Conservation (phyloP, 192 early-diverging fungal genomes). For the Rhizophagus clarus region DNA sequence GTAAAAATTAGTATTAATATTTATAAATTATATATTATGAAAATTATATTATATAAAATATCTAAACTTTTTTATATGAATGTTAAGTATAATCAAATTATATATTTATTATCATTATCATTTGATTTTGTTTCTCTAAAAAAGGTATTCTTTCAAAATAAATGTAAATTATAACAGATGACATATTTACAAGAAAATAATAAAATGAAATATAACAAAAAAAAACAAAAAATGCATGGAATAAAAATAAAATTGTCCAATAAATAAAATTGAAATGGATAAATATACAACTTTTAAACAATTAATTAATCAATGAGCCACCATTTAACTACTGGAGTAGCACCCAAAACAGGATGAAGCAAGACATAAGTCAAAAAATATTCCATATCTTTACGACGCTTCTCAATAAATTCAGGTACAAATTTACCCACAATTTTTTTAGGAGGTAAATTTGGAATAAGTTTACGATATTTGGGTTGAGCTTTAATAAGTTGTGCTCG, state of each 20-base stretch:
- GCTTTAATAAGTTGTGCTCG: conserved; percentile 34
- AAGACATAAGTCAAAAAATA: conserved; percentile 51
- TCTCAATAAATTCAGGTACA: conserved; percentile 45
- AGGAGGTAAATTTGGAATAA: conserved; percentile 48
- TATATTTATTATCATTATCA: too few species aligned
- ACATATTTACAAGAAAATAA: neutral
- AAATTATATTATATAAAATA: too few species aligned
- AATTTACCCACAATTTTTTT: conserved; percentile 49
- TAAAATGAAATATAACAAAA: neutral
- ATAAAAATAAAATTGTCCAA: neutral
- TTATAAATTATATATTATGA: too few species aligned
- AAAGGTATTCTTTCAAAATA: neutral
- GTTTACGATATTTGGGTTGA: conserved; percentile 39
- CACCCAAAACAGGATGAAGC: conserved; percentile 43
- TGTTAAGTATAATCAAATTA: too few species aligned
- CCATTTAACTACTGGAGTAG: conserved; percentile 40
- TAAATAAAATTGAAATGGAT: neutral
- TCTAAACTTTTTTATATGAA: too few species aligned
- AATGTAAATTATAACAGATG: neutral
- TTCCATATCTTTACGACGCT: conserved; percentile 43
- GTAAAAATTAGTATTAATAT: too few species aligned
- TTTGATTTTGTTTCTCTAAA: too few species aligned
- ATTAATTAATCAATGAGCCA: conserved; percentile 36
- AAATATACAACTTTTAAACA: neutral
- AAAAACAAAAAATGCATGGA: neutral